Percentiles rank a stretch among this genome's conserved stretches.
These are phyloP conservation scores for Penicillium sp. DNA, from an alignment of 2,329 filamentous ascomycete genomes.

Conservation along the genomic window DNA sequence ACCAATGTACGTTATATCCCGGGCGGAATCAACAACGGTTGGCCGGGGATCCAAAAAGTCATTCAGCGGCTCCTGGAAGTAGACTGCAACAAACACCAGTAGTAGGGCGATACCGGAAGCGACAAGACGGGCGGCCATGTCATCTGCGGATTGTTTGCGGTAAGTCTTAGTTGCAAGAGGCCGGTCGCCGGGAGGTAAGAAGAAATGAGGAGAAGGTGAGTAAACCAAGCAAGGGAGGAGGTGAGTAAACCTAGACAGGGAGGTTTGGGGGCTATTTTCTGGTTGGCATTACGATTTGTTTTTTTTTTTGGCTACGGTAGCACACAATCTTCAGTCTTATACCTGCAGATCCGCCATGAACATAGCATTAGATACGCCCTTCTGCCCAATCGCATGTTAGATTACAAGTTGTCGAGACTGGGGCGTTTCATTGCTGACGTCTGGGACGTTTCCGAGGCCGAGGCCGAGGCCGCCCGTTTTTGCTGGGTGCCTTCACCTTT, in stretches of 20 bases:
- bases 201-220: not conserved
- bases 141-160: not conserved
- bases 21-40: constrained; percentile 5
- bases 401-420: not conserved
- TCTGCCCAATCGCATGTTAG: not conserved
- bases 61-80: not conserved
- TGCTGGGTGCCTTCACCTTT: too few species aligned
- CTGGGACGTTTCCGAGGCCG: too few species aligned
- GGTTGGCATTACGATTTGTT: not conserved
- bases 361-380: not conserved
- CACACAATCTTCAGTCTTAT: not conserved
- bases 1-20: constrained; percentile 20
- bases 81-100: not conserved
- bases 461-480: too few species aligned
- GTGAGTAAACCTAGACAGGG: too few species aligned
- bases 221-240: not conserved
- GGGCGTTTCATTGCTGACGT: not conserved
- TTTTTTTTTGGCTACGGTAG: not conserved
- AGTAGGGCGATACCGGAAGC: not conserved
- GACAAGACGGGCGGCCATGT: not conserved
- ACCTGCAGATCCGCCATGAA: not conserved
- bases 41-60: not conserved
- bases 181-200: not conserved
- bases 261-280: not conserved
- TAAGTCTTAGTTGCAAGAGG: not conserved